phyloP scores from a whole-genome alignment of 164 flowering plant species.

The Paratinospora sagittata region DNA sequence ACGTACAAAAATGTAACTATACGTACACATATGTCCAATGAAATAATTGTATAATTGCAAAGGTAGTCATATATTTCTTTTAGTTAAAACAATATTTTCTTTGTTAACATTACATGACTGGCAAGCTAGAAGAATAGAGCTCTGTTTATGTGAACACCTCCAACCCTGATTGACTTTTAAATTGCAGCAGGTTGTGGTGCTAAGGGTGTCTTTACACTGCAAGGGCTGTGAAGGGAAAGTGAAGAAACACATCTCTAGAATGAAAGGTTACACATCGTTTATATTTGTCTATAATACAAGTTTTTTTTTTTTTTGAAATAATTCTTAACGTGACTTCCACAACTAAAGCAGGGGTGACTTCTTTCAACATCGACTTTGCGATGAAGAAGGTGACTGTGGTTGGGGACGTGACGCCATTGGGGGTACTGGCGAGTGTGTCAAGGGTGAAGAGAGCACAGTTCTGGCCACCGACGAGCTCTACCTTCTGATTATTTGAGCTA shows the following conservation, averaged over 20 bases:
- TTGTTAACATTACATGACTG: no score
- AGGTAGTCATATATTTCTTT: no score
- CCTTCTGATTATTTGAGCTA: neutral
- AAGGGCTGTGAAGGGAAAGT: slow-evolving; percentile 92
- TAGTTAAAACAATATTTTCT: no score
- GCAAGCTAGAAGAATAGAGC: no score
- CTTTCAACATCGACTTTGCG: slow-evolving; percentile 64
- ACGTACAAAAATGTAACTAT: no score
- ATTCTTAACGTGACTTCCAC: neutral
- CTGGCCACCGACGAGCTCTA: slow-evolving; percentile 40
- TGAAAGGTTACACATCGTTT: slow-evolving; percentile 53
- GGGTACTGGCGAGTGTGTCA: slow-evolving; percentile 68
- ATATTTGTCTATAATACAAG: no score
- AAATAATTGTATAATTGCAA: no score
- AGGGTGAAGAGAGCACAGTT: slow-evolving; percentile 80
- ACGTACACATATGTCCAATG: no score
- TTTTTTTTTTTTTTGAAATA: neutral
- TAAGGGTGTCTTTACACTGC: slow-evolving; percentile 92
- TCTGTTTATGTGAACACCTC: no score
- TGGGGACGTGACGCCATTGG: slow-evolving; percentile 72
- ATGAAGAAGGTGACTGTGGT: slow-evolving; percentile 74
- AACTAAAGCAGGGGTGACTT: slow-evolving; percentile 65
- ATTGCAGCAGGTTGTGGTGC: slow-evolving; percentile 76
- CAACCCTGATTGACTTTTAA: no score
- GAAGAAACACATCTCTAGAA: slow-evolving; percentile 79